phyloP scores from a whole-genome alignment of 768 basidiomycete genomes.

The Boletus vermiculosoides region DNA sequence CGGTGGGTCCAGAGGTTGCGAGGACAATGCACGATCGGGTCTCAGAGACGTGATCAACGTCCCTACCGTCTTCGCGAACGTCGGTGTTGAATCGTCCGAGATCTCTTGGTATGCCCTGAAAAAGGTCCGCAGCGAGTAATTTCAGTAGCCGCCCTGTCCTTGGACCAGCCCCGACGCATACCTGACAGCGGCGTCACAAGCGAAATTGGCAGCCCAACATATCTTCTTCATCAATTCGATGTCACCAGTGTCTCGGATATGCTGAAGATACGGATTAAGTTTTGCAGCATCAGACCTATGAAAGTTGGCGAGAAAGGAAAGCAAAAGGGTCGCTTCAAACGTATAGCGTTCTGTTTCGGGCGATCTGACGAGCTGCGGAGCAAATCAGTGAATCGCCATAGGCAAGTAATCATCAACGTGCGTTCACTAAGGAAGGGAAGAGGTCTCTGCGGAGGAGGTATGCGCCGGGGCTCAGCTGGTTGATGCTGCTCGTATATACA shows the following conservation, averaged over 20 bases:
- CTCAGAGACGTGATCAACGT: conserved; percentile 52
- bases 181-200: conserved; percentile 52
- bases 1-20: conserved; percentile 45
- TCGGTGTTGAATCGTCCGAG: conserved; percentile 50
- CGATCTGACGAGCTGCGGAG: conserved; percentile 51
- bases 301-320: conserved; percentile 66
- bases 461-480: conserved; percentile 66
- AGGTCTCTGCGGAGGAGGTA: conserved; percentile 66
- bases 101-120: conserved; percentile 57
- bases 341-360: conserved; percentile 54
- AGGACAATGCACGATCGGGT: conserved; percentile 52
- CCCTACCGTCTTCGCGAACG: conserved; percentile 49
- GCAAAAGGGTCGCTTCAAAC: conserved; percentile 58
- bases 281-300: conserved; percentile 71
- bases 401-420: conserved; percentile 26
- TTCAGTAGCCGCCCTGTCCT: background rate
- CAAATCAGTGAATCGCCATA: background rate
- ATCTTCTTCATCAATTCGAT: conserved; percentile 54
- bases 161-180: conserved; percentile 26
- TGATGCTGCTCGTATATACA: conserved; percentile 56
- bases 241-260: conserved; percentile 48
- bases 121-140: background rate
- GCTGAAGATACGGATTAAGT: conserved; percentile 62
- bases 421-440: conserved; percentile 52
- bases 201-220: conserved; percentile 54